Evolutionary conservation across 2,329 filamentous ascomycete species (phyloP).

Genomic region (Biscogniauxia mediterranea): DNA sequence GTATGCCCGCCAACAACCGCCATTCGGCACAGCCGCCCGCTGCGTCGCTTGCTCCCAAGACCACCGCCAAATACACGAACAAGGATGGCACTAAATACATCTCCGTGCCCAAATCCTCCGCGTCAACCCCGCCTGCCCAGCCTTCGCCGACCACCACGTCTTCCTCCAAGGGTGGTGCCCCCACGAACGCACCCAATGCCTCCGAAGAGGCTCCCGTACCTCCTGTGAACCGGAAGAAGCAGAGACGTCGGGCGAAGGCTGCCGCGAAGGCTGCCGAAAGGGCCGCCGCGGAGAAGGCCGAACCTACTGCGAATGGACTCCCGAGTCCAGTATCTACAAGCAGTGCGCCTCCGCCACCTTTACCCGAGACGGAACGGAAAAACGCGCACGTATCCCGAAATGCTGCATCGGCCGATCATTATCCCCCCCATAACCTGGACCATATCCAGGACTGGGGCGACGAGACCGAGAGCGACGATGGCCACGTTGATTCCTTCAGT

Average conservation of each 20-base stretch:
- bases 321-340: slow-evolving; percentile 35
- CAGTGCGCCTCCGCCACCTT: slow-evolving; percentile 23
- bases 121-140: slow-evolving; percentile 51
- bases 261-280: slow-evolving; percentile 71
- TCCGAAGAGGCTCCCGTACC: slow-evolving; percentile 37
- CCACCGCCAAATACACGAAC: slow-evolving; percentile 62
- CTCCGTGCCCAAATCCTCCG: slow-evolving; percentile 57
- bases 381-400: slow-evolving; percentile 14
- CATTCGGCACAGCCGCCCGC: slow-evolving; percentile 49
- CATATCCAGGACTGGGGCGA: slow-evolving; percentile 52
- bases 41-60: slow-evolving; percentile 50
- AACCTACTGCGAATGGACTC: slow-evolving; percentile 42
- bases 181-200: slow-evolving; percentile 27
- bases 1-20: slow-evolving; percentile 53
- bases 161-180: slow-evolving; percentile 36
- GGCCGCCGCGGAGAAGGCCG: slow-evolving; percentile 52
- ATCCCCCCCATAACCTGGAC: slow-evolving; percentile 28
- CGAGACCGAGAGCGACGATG: slow-evolving; percentile 57
- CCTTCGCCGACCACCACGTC: slow-evolving; percentile 49
- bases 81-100: slow-evolving; percentile 70
- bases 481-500: slow-evolving; percentile 43
- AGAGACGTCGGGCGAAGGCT: slow-evolving; percentile 86
- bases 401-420: slow-evolving; percentile 6
- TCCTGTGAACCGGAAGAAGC: slow-evolving; percentile 86
- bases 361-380: slow-evolving; percentile 17